Percentiles rank a stretch among this genome's conserved stretches.
Conservation (phyloP, 768 basidiomycete genomes). For the Russula abietina region DNA sequence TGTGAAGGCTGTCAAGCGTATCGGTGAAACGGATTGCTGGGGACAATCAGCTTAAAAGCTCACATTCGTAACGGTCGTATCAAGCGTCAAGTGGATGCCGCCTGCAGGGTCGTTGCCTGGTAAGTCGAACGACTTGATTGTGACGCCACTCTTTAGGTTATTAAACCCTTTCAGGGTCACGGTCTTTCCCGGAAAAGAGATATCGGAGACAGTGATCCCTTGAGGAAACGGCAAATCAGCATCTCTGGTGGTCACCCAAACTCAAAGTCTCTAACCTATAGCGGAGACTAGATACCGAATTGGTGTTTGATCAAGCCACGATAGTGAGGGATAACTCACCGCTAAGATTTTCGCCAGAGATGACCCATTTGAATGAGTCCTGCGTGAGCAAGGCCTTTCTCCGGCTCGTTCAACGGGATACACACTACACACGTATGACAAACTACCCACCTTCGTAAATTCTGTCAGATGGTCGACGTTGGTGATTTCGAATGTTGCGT, state of each 20-base stretch:
- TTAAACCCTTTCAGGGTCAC: conserved; percentile 68
- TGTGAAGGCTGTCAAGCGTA: conserved; percentile 51
- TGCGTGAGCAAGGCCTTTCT: conserved; percentile 49
- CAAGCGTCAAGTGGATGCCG: conserved; percentile 60
- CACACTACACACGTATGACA: too few relatives aligned
- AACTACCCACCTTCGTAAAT: conserved; percentile 50
- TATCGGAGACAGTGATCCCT: conserved; percentile 55
- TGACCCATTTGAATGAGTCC: conserved; percentile 64
- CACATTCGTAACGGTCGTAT: conserved; percentile 56
- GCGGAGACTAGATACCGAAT: conserved; percentile 40
- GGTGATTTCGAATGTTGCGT: conserved; percentile 52
- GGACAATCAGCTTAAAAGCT: conserved; percentile 25
- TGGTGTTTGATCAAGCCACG: not conserved
- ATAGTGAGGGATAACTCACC: conserved; percentile 34
- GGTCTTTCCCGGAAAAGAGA: conserved; percentile 48
- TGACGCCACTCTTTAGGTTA: conserved; percentile 55
- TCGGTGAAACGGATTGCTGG: conserved; percentile 12
- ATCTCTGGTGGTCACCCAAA: not conserved
- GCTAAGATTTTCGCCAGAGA: conserved; percentile 56
- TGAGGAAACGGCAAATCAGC: not conserved
- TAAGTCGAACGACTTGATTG: conserved; percentile 61
- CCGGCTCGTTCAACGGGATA: not conserved
- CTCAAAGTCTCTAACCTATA: conserved; percentile 39
- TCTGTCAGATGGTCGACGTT: conserved; percentile 51
- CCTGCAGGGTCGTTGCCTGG: conserved; percentile 66